These are phyloP conservation scores for Rhexocercosporidium sp. DNA, from an alignment of 2,329 filamentous ascomycete species.

Conservation along the genomic window DNA sequence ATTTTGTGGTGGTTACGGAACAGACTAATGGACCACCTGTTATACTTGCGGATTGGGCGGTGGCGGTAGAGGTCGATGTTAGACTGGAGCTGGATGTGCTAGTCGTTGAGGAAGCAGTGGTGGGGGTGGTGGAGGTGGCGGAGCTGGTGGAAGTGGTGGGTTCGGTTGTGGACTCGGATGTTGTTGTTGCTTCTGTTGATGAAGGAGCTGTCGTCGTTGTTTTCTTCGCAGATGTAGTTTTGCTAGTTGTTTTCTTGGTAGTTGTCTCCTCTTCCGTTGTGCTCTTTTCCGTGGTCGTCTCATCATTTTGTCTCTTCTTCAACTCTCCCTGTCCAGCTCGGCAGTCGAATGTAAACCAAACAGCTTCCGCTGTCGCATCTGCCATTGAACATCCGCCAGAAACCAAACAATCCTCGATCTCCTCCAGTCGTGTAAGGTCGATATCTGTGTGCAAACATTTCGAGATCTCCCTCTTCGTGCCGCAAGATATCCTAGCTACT, in stretches of 20 bases:
- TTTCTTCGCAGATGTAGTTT: conserved; percentile 18
- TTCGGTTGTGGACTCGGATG: conserved; percentile 12
- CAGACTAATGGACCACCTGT: conserved; percentile 20
- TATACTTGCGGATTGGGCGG: conserved; percentile 10
- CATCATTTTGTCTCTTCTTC: conserved; percentile 28
- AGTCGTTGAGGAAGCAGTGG: conserved; percentile 13
- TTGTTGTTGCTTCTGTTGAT: conserved; percentile 14
- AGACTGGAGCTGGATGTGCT: conserved; percentile 6
- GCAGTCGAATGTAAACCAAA: conserved; percentile 32
- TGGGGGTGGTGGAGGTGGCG: not conserved
- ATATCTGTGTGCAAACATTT: conserved; percentile 30
- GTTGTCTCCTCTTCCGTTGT: conserved; percentile 10
- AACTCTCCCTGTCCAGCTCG: conserved; percentile 28
- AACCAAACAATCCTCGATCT: conserved; percentile 35
- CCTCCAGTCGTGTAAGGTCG: conserved; percentile 25
- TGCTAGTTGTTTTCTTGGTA: conserved; percentile 10
- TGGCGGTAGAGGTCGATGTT: conserved; percentile 15
- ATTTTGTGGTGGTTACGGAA: conserved; percentile 26
- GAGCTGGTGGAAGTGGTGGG: conserved; percentile 11
- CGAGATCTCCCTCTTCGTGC: conserved; percentile 26
- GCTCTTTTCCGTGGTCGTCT: conserved; percentile 14
- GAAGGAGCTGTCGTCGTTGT: conserved; percentile 6
- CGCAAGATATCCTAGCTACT: conserved; percentile 32
- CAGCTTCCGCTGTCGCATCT: conserved; percentile 30
- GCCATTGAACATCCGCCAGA: conserved; percentile 30